These are phyloP conservation scores for Oryza glaberrima DNA, from an alignment of 176 grass and related monocot species.

Conservation along the genomic window DNA sequence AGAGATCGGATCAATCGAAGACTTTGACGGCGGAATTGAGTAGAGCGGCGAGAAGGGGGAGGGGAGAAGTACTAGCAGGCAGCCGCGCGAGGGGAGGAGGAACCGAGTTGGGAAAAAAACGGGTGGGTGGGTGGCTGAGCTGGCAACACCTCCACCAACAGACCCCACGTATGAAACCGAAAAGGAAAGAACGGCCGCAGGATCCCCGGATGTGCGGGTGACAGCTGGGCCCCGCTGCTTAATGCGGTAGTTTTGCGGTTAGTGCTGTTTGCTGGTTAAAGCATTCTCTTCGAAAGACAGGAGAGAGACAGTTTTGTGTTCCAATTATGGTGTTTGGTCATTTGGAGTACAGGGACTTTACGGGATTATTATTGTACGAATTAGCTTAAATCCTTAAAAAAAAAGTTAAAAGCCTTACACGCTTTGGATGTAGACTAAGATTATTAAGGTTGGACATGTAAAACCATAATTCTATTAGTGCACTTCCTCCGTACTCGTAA, in stretches of 20 bases:
- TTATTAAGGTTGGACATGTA: too few relatives aligned
- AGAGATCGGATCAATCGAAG: slow-evolving; percentile 14
- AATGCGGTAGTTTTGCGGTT: not conserved
- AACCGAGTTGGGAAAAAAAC: slow-evolving; percentile 33
- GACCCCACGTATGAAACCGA: not conserved
- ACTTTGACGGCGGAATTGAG: slow-evolving; percentile 28
- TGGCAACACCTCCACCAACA: not conserved
- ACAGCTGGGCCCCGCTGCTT: not conserved
- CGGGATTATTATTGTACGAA: too few relatives aligned
- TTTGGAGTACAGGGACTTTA: too few relatives aligned
- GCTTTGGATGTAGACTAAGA: too few relatives aligned
- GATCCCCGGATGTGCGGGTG: not conserved
- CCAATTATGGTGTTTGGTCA: too few relatives aligned
- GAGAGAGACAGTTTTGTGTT: too few relatives aligned
- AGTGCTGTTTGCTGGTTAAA: not conserved
- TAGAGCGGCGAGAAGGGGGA: not conserved
- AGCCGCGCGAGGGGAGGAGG: not conserved
- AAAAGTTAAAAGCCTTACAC: not conserved
- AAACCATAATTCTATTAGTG: too few relatives aligned
- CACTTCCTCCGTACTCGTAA: too few relatives aligned
- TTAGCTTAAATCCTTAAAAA: too few relatives aligned
- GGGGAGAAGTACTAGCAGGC: not conserved
- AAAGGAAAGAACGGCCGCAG: not conserved
- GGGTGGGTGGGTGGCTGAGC: slow-evolving; percentile 34
- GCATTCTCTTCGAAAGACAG: too few relatives aligned